These are phyloP conservation scores for Mycena filopes DNA, from an alignment of 768 basidiomycete species.

Conservation along the genomic window DNA sequence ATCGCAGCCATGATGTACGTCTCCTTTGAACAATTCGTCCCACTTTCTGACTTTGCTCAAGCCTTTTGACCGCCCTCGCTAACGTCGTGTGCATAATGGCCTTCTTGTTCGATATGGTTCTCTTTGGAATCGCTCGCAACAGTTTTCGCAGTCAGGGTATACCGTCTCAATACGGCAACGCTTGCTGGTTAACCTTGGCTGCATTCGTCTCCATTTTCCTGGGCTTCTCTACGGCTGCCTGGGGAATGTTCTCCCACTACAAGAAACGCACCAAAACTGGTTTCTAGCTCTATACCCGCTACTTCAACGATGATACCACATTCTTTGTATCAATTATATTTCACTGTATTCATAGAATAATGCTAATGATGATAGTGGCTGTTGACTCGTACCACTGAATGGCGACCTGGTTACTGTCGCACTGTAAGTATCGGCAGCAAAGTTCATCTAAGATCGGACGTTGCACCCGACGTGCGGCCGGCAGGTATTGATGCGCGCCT, in stretches of 20 bases:
- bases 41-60: conserved; percentile 20
- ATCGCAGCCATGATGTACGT: conserved; percentile 73
- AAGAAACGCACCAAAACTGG: conserved; percentile 48
- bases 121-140: conserved; percentile 77
- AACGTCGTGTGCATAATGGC: conserved; percentile 73
- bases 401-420: too few species aligned
- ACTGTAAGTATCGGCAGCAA: too few species aligned
- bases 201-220: conserved; percentile 75
- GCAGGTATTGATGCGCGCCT: neutral
- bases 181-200: conserved; percentile 84
- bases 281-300: neutral
- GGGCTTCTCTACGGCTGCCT: conserved; percentile 72
- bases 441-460: too few species aligned
- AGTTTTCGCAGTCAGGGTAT: conserved; percentile 61
- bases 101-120: conserved; percentile 82
- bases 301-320: neutral
- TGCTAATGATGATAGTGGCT: too few species aligned
- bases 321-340: conserved; percentile 30
- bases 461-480: too few species aligned
- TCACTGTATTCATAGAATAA: conserved; percentile 13
- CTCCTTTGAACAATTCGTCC: neutral
- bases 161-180: conserved; percentile 75
- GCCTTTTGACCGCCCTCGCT: conserved; percentile 72
- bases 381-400: neutral
- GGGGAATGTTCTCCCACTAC: conserved; percentile 77